Evolutionary conservation across 2,329 filamentous ascomycete genomes (phyloP).

Genomic region (Claviceps fusiformis): DNA sequence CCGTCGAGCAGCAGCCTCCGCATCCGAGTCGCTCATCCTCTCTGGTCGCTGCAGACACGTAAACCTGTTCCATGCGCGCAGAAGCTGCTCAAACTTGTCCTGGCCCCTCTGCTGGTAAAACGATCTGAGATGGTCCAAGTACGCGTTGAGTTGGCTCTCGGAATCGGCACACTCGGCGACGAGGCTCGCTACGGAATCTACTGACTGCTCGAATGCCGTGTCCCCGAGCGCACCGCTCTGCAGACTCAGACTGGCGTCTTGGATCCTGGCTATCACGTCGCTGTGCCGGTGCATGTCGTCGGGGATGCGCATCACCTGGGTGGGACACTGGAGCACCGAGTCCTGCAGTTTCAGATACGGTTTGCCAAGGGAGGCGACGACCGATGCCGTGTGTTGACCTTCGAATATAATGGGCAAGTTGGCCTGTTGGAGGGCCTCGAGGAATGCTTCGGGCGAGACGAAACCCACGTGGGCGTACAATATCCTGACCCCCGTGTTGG

Average conservation of each 20-base stretch:
- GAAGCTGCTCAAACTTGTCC: background rate
- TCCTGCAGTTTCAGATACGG: background rate
- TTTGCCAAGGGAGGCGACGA: background rate
- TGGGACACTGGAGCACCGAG: background rate
- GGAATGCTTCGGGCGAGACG: background rate
- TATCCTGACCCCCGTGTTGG: background rate
- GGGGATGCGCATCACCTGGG: background rate
- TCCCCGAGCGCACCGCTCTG: background rate
- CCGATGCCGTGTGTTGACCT: background rate
- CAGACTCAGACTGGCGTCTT: background rate
- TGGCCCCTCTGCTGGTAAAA: background rate
- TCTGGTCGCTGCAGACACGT: background rate
- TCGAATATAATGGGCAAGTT: background rate
- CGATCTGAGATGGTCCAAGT: background rate
- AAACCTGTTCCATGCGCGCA: background rate
- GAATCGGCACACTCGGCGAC: background rate
- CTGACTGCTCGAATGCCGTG: background rate
- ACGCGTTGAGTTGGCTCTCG: background rate
- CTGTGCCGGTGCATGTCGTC: background rate
- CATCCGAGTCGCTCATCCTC: background rate
- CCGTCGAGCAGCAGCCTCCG: no score
- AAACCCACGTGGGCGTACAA: background rate
- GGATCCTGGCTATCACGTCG: background rate
- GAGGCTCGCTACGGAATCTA: background rate
- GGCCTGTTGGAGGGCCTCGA: background rate